phyloP scores from a whole-genome alignment of 768 basidiomycete genomes.

The Vararia minispora region DNA sequence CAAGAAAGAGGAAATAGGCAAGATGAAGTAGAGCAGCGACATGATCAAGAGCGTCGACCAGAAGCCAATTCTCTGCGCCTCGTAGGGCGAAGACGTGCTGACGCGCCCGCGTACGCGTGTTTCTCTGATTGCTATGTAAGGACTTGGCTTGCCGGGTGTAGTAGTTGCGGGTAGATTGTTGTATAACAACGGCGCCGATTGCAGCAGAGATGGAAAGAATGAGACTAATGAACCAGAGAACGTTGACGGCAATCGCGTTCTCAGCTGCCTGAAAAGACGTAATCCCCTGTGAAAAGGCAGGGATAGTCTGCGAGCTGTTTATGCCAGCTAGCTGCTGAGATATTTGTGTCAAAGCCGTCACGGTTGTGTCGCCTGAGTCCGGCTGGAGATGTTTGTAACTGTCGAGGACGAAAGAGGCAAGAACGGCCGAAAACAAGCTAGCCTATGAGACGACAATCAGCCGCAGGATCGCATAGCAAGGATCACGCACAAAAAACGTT shows the following conservation, averaged over 20 bases:
- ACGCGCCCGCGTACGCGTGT: constrained; percentile 8
- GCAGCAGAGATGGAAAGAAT: constrained; percentile 5
- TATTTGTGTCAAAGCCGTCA: constrained; percentile 3
- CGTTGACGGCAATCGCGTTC: constrained; percentile 7
- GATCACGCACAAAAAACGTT: too few species aligned
- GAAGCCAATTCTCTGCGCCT: constrained; percentile 4
- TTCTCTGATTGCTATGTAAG: too few species aligned
- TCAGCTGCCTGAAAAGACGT: background rate
- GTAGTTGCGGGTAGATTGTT: constrained; percentile 10
- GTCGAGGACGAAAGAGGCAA: constrained; percentile 13
- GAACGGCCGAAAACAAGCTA: constrained; percentile 12
- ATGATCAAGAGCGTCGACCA: constrained; percentile 5
- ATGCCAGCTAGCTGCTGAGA: background rate
- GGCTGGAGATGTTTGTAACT: constrained; percentile 10
- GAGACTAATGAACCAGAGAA: constrained; percentile 8
- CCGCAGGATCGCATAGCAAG: too few species aligned
- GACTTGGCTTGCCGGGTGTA: constrained; percentile 1
- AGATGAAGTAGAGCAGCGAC: constrained; percentile 6
- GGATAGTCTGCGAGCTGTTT: background rate
- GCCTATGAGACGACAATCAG: too few species aligned
- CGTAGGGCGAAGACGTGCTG: constrained; percentile 2
- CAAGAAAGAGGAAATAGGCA: constrained; percentile 6
- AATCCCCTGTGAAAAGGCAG: background rate
- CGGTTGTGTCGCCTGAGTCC: constrained; percentile 1
- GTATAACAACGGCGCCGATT: constrained; percentile 5